Percentiles rank a stretch among this genome's conserved stretches.
Evolutionary conservation across 768 basidiomycete genomes (phyloP).

Genomic region (Clitopilus passeckerianus): DNA sequence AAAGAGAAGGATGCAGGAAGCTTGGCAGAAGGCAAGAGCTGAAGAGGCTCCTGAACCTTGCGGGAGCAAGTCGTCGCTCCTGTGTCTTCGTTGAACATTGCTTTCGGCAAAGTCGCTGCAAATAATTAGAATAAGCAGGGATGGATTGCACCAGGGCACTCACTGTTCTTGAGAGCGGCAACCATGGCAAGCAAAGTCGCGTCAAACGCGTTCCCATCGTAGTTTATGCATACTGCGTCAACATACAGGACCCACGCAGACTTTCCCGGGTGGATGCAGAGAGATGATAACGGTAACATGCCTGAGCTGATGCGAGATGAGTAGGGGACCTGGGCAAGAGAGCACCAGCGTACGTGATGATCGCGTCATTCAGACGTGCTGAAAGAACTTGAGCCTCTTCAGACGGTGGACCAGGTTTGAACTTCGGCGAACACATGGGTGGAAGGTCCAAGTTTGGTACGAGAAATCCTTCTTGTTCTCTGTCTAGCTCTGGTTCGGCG

Average conservation of each 20-base stretch:
- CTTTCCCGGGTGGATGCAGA: constrained; percentile 79
- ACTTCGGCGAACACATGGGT: constrained; percentile 87
- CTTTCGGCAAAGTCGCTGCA: constrained; percentile 66
- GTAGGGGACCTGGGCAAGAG: neutral
- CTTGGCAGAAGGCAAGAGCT: constrained; percentile 27
- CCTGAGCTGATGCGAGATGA: constrained; percentile 43
- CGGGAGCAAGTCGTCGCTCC: constrained; percentile 61
- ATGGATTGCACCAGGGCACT: constrained; percentile 18
- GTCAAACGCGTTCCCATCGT: constrained; percentile 94
- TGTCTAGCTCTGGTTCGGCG: constrained; percentile 81
- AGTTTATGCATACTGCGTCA: constrained; percentile 94
- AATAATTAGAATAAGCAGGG: neutral
- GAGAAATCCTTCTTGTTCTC: constrained; percentile 72
- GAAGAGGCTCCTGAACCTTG: constrained; percentile 36
- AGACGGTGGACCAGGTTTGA: constrained; percentile 92
- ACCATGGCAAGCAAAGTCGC: constrained; percentile 86
- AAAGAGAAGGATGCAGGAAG: constrained; percentile 55
- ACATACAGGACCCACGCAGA: constrained; percentile 93
- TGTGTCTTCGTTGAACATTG: constrained; percentile 65
- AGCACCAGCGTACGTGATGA: constrained; percentile 55
- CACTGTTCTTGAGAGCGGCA: constrained; percentile 82
- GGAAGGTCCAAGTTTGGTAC: constrained; percentile 96
- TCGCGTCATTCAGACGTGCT: constrained; percentile 71
- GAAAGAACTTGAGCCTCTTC: constrained; percentile 94
- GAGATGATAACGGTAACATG: constrained; percentile 55